Conservation (phyloP, 2,329 filamentous ascomycete species). For the Talaromyces sp. region DNA sequence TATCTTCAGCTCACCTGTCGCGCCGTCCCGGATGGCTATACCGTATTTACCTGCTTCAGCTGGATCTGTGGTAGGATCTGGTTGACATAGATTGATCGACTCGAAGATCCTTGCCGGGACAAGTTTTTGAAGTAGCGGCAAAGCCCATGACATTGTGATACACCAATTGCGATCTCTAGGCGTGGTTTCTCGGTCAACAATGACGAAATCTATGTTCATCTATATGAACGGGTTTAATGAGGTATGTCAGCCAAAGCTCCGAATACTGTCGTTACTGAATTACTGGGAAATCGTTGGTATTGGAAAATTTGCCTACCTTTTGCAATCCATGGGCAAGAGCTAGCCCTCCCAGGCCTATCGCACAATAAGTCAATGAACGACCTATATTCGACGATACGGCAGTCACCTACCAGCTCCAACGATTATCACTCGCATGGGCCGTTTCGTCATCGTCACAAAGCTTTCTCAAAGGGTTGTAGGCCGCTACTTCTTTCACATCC, state of each 20-base stretch:
- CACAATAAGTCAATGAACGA: background rate
- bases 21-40: background rate
- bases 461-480: too few species aligned
- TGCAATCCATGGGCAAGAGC: constrained; percentile 12
- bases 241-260: background rate
- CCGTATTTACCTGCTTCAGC: constrained; percentile 1
- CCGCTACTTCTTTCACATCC: background rate
- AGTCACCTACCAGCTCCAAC: constrained; percentile 9
- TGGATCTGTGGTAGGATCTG: constrained; percentile 4
- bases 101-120: constrained; percentile 9
- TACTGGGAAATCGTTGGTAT: background rate
- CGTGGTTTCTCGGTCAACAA: constrained; percentile 14
- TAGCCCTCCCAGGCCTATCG: constrained; percentile 6
- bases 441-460: background rate
- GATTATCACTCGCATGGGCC: constrained; percentile 14
- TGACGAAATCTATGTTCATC: constrained; percentile 13
- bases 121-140: constrained; percentile 14
- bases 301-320: constrained; percentile 4
- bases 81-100: constrained; percentile 6
- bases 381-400: background rate
- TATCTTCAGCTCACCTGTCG: constrained; percentile 1
- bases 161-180: constrained; percentile 15
- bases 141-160: constrained; percentile 10
- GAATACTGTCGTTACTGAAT: background rate
- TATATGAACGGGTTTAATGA: background rate